A percentile compares a stretch with the other conserved stretches of the same genome.
Evolutionary conservation across 176 grass and related monocot genomes (phyloP).

Genomic region (Carex scoparia): DNA sequence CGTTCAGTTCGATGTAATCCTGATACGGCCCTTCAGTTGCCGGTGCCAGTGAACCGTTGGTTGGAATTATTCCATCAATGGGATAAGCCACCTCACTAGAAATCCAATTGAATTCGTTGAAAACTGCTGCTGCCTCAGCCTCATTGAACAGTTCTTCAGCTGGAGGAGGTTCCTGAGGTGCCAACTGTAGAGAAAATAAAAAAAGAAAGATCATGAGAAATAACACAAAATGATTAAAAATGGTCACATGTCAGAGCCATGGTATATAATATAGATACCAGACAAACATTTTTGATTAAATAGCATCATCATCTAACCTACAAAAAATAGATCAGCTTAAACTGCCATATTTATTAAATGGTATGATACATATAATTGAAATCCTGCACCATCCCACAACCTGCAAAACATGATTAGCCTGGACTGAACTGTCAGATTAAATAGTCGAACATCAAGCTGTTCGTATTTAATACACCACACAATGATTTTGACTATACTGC

Average conservation of each 20-base stretch:
- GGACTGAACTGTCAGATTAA: neutral
- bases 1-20: slow-evolving; percentile 52
- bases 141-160: slow-evolving; percentile 14
- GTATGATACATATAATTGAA: neutral
- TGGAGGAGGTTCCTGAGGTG: slow-evolving; percentile 29
- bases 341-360: neutral
- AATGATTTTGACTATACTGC: neutral
- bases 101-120: slow-evolving; percentile 15
- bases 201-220: neutral
- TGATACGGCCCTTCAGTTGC: neutral
- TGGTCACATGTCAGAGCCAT: neutral
- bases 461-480: neutral
- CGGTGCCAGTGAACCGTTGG: neutral
- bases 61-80: neutral
- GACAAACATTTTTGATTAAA: neutral
- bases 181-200: slow-evolving; percentile 14
- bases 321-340: neutral
- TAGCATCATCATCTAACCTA: neutral
- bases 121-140: slow-evolving; percentile 13
- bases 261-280: neutral
- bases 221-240: neutral
- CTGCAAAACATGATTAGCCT: neutral
- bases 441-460: neutral
- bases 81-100: slow-evolving; percentile 31
- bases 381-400: neutral